These are phyloP conservation scores for Solanum okadae DNA, from an alignment of 257 asterid genomes.

Conservation along the genomic window DNA sequence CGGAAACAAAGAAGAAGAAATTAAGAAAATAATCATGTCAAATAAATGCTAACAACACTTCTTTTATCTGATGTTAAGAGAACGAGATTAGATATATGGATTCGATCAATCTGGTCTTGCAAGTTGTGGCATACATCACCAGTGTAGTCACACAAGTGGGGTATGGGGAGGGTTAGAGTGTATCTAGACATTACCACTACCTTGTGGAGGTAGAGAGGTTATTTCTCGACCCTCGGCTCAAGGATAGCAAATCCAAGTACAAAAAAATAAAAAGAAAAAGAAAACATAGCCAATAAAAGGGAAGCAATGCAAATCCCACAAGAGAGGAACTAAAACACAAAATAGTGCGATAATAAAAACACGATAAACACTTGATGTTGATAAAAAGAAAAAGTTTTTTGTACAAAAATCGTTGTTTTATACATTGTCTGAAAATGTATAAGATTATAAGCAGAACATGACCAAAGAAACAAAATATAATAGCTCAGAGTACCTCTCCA, in stretches of 20 bases:
- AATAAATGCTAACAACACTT: not conserved
- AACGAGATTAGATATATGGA: not conserved
- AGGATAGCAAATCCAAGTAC: too few species aligned
- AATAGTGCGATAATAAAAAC: too few species aligned
- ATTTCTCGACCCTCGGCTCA: too few species aligned
- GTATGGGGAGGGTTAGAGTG: too few species aligned
- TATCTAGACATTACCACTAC: too few species aligned
- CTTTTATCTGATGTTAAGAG: not conserved
- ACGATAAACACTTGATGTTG: too few species aligned
- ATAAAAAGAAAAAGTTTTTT: not conserved
- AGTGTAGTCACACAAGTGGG: too few species aligned
- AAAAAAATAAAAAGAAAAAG: too few species aligned
- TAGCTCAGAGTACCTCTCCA: conserved; percentile 48
- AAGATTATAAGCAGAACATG: not conserved
- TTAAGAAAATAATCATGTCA: not conserved
- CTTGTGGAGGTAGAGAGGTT: too few species aligned
- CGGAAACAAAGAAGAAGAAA: not conserved
- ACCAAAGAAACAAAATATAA: not conserved
- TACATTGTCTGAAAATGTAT: not conserved
- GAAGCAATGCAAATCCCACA: too few species aligned
- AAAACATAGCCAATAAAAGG: too few species aligned
- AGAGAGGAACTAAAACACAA: too few species aligned
- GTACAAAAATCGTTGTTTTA: not conserved
- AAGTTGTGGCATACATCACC: not conserved
- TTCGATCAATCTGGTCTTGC: not conserved